Percentiles rank a stretch among this genome's conserved stretches.
Conservation (phyloP, 164 flowering plant species). For the Kalanchoe fedtschenkoi region DNA sequence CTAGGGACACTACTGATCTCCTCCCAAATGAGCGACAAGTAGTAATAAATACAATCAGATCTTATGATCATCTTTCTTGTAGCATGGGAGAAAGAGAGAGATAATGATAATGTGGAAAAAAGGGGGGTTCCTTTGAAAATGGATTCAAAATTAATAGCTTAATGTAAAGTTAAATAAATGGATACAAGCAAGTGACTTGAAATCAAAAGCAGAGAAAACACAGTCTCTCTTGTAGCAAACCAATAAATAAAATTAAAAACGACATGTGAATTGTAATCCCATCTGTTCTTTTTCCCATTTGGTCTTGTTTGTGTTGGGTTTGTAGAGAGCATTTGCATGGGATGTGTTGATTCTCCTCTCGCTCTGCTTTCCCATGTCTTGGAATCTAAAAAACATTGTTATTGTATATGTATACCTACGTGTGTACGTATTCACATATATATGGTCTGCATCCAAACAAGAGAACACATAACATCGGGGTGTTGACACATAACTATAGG, state of each 20-base stretch:
- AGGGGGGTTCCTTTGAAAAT: neutral
- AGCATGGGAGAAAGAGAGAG: neutral
- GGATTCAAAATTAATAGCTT: neutral
- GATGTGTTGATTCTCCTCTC: neutral
- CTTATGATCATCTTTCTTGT: neutral
- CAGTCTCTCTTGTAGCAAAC: neutral
- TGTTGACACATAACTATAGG: too few relatives aligned
- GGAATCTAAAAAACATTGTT: neutral
- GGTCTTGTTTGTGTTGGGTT: neutral
- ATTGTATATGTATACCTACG: neutral
- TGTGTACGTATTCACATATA: too few relatives aligned
- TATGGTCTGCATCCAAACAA: neutral
- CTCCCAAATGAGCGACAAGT: neutral
- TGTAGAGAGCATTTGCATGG: neutral
- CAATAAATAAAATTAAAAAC: neutral
- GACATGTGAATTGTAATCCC: neutral
- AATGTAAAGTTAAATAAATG: neutral
- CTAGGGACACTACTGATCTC: neutral
- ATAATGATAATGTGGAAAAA: neutral
- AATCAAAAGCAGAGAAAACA: neutral
- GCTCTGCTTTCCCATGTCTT: neutral
- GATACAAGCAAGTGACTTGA: neutral
- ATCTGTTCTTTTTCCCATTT: neutral
- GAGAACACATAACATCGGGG: too few relatives aligned
- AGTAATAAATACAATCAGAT: slow-evolving; percentile 2